A percentile compares a stretch with the other conserved stretches of the same genome.
phyloP scores from a whole-genome alignment of 257 asterid species.

The Plantago elongata region DNA sequence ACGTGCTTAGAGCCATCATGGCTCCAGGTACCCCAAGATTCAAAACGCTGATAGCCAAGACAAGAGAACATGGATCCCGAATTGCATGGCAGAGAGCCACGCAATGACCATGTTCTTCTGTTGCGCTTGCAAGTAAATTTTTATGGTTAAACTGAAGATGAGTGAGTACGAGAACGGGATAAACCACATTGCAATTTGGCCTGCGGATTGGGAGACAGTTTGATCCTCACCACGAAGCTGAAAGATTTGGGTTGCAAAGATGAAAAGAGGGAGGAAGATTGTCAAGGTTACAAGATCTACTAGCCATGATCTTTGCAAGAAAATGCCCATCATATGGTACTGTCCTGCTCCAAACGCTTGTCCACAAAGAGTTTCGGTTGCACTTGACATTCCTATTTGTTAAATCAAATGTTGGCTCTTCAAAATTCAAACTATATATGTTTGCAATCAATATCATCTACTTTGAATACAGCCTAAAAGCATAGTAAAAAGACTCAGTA shows the following conservation, averaged over 20 bases:
- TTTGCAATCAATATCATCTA: neutral
- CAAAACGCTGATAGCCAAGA: constrained; percentile 37
- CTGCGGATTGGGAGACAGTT: constrained; percentile 38
- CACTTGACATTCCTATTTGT: constrained; percentile 34
- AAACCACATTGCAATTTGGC: constrained; percentile 40
- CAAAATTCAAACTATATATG: neutral
- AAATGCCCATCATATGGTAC: constrained; percentile 53
- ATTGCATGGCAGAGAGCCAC: constrained; percentile 31
- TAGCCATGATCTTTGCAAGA: constrained; percentile 57
- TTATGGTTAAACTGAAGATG: constrained; percentile 42
- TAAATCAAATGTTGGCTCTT: neutral
- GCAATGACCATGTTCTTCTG: constrained; percentile 45
- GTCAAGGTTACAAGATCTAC: constrained; percentile 44
- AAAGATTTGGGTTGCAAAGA: constrained; percentile 39
- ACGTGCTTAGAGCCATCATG: neutral
- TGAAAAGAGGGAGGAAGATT: constrained; percentile 37
- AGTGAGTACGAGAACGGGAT: constrained; percentile 40
- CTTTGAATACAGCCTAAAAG: too few relatives aligned
- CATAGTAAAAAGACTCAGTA: too few relatives aligned
- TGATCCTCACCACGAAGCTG: constrained; percentile 38
- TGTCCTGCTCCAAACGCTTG: constrained; percentile 60
- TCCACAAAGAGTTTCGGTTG: constrained; percentile 36
- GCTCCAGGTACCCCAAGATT: constrained; percentile 16
- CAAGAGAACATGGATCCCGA: constrained; percentile 36
- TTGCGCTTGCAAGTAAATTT: constrained; percentile 55